Conservation (phyloP, 495 filamentous ascomycete species). For the Penicillium atrosanguineum region DNA sequence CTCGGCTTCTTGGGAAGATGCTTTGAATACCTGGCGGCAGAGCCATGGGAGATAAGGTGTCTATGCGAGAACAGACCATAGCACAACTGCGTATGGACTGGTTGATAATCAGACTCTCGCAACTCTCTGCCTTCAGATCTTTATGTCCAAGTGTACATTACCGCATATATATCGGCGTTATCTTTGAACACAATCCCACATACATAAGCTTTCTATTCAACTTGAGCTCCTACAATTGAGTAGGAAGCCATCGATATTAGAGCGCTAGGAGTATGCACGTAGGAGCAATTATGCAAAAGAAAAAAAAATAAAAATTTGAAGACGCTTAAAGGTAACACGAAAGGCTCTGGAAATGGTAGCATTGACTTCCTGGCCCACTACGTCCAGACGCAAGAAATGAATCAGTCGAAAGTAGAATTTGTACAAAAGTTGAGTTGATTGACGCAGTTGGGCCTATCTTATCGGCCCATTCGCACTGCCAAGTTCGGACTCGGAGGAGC, state of each 20-base stretch:
- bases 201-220: background rate
- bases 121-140: background rate
- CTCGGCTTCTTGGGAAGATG: conserved; percentile 58
- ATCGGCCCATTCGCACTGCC: conserved; percentile 27
- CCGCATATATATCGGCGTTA: conserved; percentile 10
- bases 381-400: background rate
- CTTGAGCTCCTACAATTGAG: background rate
- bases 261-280: background rate
- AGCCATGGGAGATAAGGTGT: conserved; percentile 23
- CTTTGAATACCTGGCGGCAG: conserved; percentile 60
- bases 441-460: conserved; percentile 16
- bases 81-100: background rate
- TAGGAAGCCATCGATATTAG: background rate
- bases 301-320: background rate
- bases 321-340: background rate
- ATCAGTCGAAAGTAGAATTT: background rate
- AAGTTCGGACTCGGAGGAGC: conserved; percentile 33
- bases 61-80: background rate
- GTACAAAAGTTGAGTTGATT: background rate
- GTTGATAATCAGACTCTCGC: conserved; percentile 2
- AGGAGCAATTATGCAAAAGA: background rate
- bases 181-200: background rate
- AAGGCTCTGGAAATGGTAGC: background rate
- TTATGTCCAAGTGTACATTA: conserved; percentile 6
- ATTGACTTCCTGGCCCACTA: background rate